Conservation (phyloP, 805 yeast species). For the Ogataea methylovora region DNA sequence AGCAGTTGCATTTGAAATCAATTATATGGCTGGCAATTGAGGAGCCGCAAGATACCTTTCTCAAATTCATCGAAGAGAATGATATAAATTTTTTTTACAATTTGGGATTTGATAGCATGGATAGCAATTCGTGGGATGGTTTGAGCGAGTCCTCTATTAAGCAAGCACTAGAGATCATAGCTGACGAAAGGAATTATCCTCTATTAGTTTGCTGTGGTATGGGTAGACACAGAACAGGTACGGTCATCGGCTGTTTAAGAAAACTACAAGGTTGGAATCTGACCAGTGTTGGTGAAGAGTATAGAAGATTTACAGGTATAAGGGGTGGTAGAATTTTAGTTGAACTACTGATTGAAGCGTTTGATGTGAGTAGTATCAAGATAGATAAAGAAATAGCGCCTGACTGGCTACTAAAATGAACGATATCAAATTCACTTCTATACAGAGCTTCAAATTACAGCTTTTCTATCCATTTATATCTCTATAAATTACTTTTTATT, state of each 20-base stretch:
- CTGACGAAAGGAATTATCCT: conserved; percentile 71
- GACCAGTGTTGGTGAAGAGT: conserved; percentile 89
- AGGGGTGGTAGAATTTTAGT: conserved; percentile 90
- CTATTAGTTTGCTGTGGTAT: conserved; percentile 91
- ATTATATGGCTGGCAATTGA: conserved; percentile 94
- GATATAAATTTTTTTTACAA: conserved; percentile 78
- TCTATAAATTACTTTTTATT: not conserved
- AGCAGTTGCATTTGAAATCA: conserved; percentile 65
- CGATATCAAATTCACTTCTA: not conserved
- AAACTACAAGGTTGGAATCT: conserved; percentile 96
- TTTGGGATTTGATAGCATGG: conserved; percentile 46
- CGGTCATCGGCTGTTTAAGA: conserved; percentile 89
- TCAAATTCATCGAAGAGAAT: conserved; percentile 71
- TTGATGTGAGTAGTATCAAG: conserved; percentile 39
- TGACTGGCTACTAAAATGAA: conserved; percentile 33
- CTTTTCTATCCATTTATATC: no score
- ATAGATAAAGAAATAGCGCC: conserved; percentile 37
- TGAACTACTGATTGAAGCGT: conserved; percentile 78
- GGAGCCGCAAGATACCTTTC: conserved; percentile 85
- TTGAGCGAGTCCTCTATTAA: conserved; percentile 75
- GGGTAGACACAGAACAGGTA: conserved; percentile 98
- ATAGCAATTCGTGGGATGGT: conserved; percentile 90
- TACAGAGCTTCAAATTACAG: no score
- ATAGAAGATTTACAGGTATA: conserved; percentile 87
- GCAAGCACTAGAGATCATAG: conserved; percentile 70